These are phyloP conservation scores for Eutrema japonicum DNA, from an alignment of 345 rosid species.

Conservation along the genomic window DNA sequence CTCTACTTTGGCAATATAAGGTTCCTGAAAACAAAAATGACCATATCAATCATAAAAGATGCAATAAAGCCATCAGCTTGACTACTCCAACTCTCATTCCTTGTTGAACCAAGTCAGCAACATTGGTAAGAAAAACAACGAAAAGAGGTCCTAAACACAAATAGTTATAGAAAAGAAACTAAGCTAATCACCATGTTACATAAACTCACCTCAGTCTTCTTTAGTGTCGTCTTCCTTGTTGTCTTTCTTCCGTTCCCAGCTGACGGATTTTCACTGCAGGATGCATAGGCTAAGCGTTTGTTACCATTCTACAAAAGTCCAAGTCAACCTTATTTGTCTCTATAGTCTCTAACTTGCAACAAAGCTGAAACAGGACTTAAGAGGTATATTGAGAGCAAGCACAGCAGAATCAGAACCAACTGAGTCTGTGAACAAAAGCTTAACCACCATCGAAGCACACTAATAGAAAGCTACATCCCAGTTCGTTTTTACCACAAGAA, in stretches of 20 bases:
- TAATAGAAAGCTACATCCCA: constrained; percentile 1
- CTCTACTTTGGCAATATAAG: constrained; percentile 60
- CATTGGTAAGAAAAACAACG: neutral
- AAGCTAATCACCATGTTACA: neutral
- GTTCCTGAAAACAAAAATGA: constrained; percentile 45
- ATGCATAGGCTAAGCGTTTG: constrained; percentile 6
- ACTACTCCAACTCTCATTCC: neutral
- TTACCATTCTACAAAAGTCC: neutral
- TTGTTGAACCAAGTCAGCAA: too few relatives aligned
- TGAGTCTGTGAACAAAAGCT: neutral
- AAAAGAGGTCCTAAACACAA: neutral
- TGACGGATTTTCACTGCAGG: constrained; percentile 29
- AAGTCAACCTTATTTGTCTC: neutral
- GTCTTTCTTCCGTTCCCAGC: neutral
- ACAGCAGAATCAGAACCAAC: constrained; percentile 9
- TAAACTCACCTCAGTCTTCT: constrained; percentile 34
- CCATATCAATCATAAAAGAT: constrained; percentile 3
- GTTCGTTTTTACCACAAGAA: constrained; percentile 2
- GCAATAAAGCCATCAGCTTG: constrained; percentile 14
- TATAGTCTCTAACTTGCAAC: neutral
- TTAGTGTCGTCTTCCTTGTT: constrained; percentile 9
- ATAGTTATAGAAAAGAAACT: neutral
- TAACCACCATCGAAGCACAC: constrained; percentile 10
- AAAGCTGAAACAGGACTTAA: constrained; percentile 3
- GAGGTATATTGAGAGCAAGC: neutral